Conservation (phyloP, 257 asterid species). For the Solanum tarapatanum region DNA sequence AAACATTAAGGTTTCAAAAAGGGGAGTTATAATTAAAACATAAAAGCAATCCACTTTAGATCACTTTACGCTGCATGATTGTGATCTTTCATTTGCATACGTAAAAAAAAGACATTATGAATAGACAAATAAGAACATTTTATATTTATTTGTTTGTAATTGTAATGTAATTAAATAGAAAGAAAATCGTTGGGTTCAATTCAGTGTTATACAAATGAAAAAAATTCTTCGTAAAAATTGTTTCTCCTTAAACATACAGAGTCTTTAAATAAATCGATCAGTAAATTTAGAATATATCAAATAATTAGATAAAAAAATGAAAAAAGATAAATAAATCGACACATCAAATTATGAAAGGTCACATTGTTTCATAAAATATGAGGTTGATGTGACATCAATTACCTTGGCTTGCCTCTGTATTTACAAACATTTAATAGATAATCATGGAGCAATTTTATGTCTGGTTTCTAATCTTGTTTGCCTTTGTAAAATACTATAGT, state of each 20-base stretch:
- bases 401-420: constrained; percentile 7
- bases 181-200: not conserved
- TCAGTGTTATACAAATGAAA: not conserved
- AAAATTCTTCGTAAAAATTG: not conserved
- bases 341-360: constrained; percentile 4
- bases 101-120: not conserved
- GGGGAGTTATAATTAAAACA: constrained; percentile 5
- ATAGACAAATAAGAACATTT: constrained; percentile 14
- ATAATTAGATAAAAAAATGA: not conserved
- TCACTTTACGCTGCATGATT: constrained; percentile 20
- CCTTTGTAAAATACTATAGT: constrained; percentile 2
- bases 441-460: not conserved
- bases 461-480: not conserved
- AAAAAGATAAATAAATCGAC: constrained; percentile 5
- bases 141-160: not conserved
- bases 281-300: not conserved
- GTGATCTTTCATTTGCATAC: constrained; percentile 20
- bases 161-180: too few species aligned
- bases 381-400: constrained; percentile 21
- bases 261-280: not conserved
- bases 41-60: not conserved
- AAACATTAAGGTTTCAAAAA: not conserved
- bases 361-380: constrained; percentile 11
- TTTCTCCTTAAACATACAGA: not conserved
- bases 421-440: constrained; percentile 24